Evolutionary conservation across 2,329 filamentous ascomycete genomes (phyloP).

Genomic region (Magnaporthiopsis poae): DNA sequence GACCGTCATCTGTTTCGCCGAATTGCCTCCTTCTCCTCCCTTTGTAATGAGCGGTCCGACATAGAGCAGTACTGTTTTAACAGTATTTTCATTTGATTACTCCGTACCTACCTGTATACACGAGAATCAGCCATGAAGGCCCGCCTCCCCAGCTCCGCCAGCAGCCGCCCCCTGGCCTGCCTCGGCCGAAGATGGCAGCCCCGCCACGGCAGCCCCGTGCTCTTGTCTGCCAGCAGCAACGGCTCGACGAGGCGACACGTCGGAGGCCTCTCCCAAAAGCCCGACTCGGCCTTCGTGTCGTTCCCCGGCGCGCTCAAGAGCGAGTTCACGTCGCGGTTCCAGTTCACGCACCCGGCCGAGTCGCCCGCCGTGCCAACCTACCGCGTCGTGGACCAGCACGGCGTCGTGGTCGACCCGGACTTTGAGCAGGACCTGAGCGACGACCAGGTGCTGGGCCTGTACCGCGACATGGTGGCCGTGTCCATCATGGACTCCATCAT

Average conservation of each 20-base stretch:
- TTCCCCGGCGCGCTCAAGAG: slow-evolving; percentile 95
- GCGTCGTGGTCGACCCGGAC: slow-evolving; percentile 65
- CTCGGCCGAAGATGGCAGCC: slow-evolving; percentile 18
- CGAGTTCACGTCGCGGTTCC: slow-evolving; percentile 72
- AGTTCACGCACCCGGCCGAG: slow-evolving; percentile 64
- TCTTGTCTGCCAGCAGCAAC: not conserved
- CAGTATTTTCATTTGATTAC: not conserved
- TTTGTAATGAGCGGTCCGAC: not conserved
- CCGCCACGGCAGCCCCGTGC: slow-evolving; percentile 16
- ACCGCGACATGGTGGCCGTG: slow-evolving; percentile 56
- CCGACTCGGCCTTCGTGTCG: slow-evolving; percentile 46
- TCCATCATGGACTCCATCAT: slow-evolving; percentile 93
- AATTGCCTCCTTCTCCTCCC: not conserved
- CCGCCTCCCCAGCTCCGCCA: slow-evolving; percentile 10
- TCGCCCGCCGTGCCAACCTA: slow-evolving; percentile 78
- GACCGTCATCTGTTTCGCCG: not conserved
- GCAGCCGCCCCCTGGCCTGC: slow-evolving; percentile 1
- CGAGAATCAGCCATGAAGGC: slow-evolving; percentile 10
- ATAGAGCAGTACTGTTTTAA: not conserved
- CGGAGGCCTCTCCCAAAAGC: slow-evolving; percentile 46
- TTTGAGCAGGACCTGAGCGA: slow-evolving; percentile 62
- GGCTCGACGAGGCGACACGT: slow-evolving; percentile 18
- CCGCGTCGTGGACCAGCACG: slow-evolving; percentile 82
- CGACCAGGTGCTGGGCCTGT: slow-evolving; percentile 47
- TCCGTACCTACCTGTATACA: no score